phyloP scores from a whole-genome alignment of 768 basidiomycete species.

The Tricholoma matsutake region DNA sequence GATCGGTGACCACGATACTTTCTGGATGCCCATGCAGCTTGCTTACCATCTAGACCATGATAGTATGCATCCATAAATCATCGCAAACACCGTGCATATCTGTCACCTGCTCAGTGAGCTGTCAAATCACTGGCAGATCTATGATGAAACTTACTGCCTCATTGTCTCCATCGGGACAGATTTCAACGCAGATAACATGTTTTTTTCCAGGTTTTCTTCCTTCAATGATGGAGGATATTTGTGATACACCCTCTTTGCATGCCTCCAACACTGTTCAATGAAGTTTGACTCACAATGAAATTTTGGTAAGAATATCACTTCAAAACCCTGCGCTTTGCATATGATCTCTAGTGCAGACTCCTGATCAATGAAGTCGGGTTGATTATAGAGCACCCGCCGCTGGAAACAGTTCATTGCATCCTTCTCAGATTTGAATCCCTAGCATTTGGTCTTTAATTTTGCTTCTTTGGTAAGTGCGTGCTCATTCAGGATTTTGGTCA shows the following conservation, averaged over 20 bases:
- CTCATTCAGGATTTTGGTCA: neutral
- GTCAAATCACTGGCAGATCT: too few species aligned
- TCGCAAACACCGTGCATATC: neutral
- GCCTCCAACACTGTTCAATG: too few species aligned
- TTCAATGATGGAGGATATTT: neutral
- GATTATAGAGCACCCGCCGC: neutral
- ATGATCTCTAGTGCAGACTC: neutral
- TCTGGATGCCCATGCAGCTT: too few species aligned
- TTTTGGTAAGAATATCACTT: conserved; percentile 19
- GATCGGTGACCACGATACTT: neutral
- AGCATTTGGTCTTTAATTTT: neutral
- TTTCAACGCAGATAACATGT: neutral
- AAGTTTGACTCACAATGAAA: too few species aligned
- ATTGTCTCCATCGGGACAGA: neutral
- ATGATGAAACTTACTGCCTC: neutral
- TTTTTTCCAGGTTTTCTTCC: neutral
- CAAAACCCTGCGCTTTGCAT: neutral
- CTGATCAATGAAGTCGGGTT: too few species aligned
- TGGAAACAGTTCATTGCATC: neutral
- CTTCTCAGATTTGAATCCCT: neutral
- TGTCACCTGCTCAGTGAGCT: neutral
- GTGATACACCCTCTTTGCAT: conserved; percentile 15
- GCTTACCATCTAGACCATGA: too few species aligned
- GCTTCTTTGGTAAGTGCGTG: neutral
- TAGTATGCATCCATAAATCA: too few species aligned